phyloP scores from a whole-genome alignment of 352 stramenopile species.

The Phytophthora ohioensis region DNA sequence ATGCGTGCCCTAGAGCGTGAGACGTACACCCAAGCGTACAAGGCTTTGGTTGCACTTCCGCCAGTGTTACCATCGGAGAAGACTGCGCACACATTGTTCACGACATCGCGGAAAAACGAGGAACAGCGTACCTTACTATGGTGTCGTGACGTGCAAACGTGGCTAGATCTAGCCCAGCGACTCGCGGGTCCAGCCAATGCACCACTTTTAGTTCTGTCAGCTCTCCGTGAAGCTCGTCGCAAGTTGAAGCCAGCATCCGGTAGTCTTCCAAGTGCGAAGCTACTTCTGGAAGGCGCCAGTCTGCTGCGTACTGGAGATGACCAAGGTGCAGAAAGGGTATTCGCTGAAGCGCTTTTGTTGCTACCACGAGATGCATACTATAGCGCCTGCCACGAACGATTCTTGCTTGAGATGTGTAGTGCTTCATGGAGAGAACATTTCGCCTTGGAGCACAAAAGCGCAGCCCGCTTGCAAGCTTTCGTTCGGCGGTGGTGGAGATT shows the following conservation, averaged over 20 bases:
- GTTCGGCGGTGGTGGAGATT: conserved; percentile 24
- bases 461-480: conserved; percentile 45
- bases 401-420: conserved; percentile 51
- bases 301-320: conserved; percentile 48
- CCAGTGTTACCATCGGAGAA: conserved; percentile 65
- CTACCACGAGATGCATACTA: conserved; percentile 45
- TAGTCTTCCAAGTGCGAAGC: conserved; percentile 30
- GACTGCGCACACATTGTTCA: conserved; percentile 60
- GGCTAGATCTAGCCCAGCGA: conserved; percentile 65
- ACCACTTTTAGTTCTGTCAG: conserved; percentile 50
- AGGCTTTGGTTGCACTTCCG: conserved; percentile 55
- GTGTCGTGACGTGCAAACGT: conserved; percentile 62
- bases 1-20: conserved; percentile 59
- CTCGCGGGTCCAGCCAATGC: conserved; percentile 53
- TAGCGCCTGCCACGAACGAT: conserved; percentile 55
- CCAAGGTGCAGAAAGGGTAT: conserved; percentile 35
- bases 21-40: conserved; percentile 65
- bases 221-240: conserved; percentile 35
- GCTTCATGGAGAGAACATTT: conserved; percentile 56
- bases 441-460: conserved; percentile 43
- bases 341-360: conserved; percentile 48
- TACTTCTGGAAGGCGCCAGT: conserved; percentile 56
- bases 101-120: conserved; percentile 74
- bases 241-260: conserved; percentile 9
- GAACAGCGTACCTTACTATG: conserved; percentile 63